phyloP scores from a whole-genome alignment of 2,329 filamentous ascomycete species.

The Ophiostoma angusticollis region DNA sequence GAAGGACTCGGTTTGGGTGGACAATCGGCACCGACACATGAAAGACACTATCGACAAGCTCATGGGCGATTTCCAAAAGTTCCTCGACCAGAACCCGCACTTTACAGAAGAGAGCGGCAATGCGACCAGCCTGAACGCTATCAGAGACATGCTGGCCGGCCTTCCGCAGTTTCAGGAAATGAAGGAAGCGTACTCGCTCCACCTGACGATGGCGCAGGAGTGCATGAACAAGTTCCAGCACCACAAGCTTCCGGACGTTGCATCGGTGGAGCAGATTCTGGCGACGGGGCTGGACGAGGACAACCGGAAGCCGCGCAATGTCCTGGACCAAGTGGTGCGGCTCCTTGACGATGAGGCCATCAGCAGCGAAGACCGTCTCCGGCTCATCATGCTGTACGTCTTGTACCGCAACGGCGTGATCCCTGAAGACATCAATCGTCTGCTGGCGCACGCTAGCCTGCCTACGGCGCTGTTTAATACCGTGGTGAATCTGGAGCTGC shows the following conservation, averaged over 20 bases:
- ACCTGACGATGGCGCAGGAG: constrained; percentile 92
- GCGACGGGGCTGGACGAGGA: constrained; percentile 91
- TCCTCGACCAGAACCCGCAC: constrained; percentile 81
- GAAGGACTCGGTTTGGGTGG: constrained; percentile 87
- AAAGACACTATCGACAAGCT: constrained; percentile 93
- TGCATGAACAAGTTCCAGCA: constrained; percentile 89
- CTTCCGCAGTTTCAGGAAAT: constrained; percentile 89
- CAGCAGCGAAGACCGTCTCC: constrained; percentile 59
- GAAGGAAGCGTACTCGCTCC: constrained; percentile 88
- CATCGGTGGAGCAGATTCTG: constrained; percentile 77
- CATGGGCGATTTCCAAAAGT: constrained; percentile 84
- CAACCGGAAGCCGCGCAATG: constrained; percentile 76
- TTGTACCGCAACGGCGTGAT: constrained; percentile 80
- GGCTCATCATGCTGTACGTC: constrained; percentile 74
- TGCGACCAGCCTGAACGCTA: constrained; percentile 69
- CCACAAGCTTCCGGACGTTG: constrained; percentile 74
- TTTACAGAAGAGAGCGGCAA: constrained; percentile 65
- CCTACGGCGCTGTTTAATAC: constrained; percentile 60
- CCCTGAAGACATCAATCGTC: constrained; percentile 67
- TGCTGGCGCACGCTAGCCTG: constrained; percentile 71
- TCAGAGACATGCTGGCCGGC: constrained; percentile 94
- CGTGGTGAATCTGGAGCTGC: constrained; percentile 64
- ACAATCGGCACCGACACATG: constrained; percentile 92
- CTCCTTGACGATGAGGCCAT: constrained; percentile 78
- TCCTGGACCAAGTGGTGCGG: constrained; percentile 72